Conservation (phyloP, 2,329 filamentous ascomycete genomes). For the Pseudofabraea citricarpa region DNA sequence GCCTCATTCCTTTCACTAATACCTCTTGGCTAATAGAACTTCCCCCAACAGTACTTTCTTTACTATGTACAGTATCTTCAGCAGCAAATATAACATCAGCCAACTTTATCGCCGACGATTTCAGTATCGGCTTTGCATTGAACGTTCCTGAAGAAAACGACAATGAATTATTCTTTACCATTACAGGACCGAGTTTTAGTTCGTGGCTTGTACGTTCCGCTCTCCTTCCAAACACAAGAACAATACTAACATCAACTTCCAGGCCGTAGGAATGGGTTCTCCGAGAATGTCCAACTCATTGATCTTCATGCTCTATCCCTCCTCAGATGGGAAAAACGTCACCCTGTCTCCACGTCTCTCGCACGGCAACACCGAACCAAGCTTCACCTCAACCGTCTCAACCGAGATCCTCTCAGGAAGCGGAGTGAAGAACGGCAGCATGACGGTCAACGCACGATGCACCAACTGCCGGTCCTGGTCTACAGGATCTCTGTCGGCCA, state of each 20-base stretch:
- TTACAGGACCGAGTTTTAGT: slow-evolving; percentile 39
- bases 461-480: slow-evolving; percentile 47
- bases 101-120: slow-evolving; percentile 39
- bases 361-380: slow-evolving; percentile 47
- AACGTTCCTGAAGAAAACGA: slow-evolving; percentile 41
- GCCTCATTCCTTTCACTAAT: too few relatives aligned
- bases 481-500: slow-evolving; percentile 43
- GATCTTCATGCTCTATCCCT: slow-evolving; percentile 50
- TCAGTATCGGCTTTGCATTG: slow-evolving; percentile 43
- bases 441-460: slow-evolving; percentile 48
- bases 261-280: slow-evolving; percentile 49
- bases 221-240: not conserved
- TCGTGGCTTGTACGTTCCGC: slow-evolving; percentile 39
- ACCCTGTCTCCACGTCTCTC: slow-evolving; percentile 52
- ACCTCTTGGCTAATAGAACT: not conserved
- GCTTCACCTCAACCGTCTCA: slow-evolving; percentile 36
- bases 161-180: slow-evolving; percentile 50
- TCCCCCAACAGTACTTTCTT: not conserved
- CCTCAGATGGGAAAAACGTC: slow-evolving; percentile 40
- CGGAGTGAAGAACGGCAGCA: slow-evolving; percentile 35
- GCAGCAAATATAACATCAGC: slow-evolving; percentile 10
- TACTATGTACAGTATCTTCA: not conserved
- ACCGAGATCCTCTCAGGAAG: slow-evolving; percentile 42
- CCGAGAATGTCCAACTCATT: slow-evolving; percentile 46
- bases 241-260: not conserved